Evolutionary conservation across 805 yeast genomes (phyloP).

Genomic region (Zygosaccharomyces lentus): DNA sequence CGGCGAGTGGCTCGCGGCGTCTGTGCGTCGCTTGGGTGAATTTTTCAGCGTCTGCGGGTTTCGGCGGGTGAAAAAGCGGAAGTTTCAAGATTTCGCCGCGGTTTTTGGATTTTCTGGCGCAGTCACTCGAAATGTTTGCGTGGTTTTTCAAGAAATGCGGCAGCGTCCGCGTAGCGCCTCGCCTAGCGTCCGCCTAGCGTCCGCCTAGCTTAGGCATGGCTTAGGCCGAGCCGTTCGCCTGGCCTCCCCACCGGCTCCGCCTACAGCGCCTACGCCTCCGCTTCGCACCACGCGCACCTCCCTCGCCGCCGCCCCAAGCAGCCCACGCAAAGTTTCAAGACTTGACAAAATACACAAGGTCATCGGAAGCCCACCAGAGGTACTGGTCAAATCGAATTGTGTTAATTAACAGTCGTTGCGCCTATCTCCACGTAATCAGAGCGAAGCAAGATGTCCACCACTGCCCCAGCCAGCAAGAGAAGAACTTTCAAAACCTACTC

Average conservation of each 20-base stretch:
- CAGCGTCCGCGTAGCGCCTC: neutral
- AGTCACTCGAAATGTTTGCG: conserved; percentile 3
- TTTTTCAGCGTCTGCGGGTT: neutral
- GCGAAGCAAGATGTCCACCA: conserved; percentile 25
- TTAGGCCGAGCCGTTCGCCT: neutral
- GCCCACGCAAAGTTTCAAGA: neutral
- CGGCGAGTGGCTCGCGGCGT: neutral
- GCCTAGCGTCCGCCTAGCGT: neutral
- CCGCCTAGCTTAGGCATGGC: neutral
- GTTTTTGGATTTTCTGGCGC: neutral
- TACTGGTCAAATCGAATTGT: neutral
- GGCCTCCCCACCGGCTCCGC: neutral
- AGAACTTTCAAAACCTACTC: conserved; percentile 94
- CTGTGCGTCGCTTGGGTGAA: neutral
- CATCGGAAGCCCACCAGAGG: neutral
- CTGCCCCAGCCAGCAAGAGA: conserved; percentile 54
- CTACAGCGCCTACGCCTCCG: neutral
- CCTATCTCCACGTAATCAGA: neutral
- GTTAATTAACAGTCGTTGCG: neutral
- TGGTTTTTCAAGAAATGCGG: neutral
- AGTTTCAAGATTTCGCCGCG: neutral
- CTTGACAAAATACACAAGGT: neutral
- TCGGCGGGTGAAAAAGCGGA: neutral
- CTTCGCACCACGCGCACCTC: neutral
- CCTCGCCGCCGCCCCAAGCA: neutral